These are phyloP conservation scores for Russula griseocarnosa DNA, from an alignment of 768 basidiomycete genomes.

Conservation along the genomic window DNA sequence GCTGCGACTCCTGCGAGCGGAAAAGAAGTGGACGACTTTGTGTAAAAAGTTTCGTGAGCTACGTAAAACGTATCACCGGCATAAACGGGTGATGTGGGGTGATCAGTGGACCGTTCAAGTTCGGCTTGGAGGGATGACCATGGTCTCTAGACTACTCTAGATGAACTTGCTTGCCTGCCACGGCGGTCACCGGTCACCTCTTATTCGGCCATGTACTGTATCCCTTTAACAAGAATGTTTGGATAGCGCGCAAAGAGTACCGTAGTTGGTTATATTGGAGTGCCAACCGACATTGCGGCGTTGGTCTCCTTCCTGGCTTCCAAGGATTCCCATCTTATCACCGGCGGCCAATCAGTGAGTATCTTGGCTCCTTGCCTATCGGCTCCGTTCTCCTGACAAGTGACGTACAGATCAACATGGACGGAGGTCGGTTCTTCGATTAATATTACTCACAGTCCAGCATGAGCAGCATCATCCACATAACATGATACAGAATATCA, in stretches of 20 bases:
- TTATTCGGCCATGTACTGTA: too few relatives aligned
- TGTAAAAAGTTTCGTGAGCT: slow-evolving; percentile 83
- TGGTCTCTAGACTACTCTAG: too few relatives aligned
- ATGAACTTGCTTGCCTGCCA: background rate
- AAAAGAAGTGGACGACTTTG: slow-evolving; percentile 78
- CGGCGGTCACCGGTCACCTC: too few relatives aligned
- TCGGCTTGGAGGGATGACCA: slow-evolving; percentile 70
- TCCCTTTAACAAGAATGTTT: too few relatives aligned
- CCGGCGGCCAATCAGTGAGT: slow-evolving; percentile 31
- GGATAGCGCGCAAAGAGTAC: too few relatives aligned
- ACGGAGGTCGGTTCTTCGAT: slow-evolving; percentile 26
- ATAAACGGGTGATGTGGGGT: slow-evolving; percentile 88
- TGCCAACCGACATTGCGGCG: slow-evolving; percentile 31
- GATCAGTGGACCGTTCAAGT: slow-evolving; percentile 85
- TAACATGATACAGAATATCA: background rate
- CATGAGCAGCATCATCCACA: background rate
- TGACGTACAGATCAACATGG: slow-evolving; percentile 17
- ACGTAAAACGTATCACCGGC: slow-evolving; percentile 86
- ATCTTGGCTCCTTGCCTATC: background rate
- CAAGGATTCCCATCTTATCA: slow-evolving; percentile 34
- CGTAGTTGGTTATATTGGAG: too few relatives aligned
- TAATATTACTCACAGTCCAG: background rate
- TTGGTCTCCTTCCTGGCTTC: slow-evolving; percentile 37
- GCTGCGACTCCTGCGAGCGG: slow-evolving; percentile 30
- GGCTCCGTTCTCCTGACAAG: slow-evolving; percentile 3